phyloP scores from a whole-genome alignment of 352 stramenopile genomes.

The Lagenidium giganteum region DNA sequence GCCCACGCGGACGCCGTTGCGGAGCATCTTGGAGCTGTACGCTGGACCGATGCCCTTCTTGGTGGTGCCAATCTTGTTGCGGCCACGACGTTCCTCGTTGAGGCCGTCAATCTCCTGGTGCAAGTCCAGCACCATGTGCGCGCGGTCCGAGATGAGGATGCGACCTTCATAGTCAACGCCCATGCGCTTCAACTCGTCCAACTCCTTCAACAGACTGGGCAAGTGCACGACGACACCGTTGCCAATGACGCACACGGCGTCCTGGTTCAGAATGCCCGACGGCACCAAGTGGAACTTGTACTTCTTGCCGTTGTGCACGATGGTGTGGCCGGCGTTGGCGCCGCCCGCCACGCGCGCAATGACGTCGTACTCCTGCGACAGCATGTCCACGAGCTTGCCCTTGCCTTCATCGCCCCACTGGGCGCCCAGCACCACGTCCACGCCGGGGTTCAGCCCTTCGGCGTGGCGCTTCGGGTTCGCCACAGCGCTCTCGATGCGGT shows the following conservation, averaged over 20 bases:
- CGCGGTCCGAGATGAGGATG: slow-evolving; percentile 96
- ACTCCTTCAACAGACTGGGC: slow-evolving; percentile 93
- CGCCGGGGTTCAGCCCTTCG: slow-evolving; percentile 58
- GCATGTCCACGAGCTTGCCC: slow-evolving; percentile 97
- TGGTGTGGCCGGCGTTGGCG: slow-evolving; percentile 98
- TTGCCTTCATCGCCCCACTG: slow-evolving; percentile 99
- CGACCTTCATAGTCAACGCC: slow-evolving; percentile 91
- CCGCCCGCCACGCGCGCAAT: slow-evolving; percentile 96
- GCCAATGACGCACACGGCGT: slow-evolving; percentile 95
- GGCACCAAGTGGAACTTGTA: slow-evolving; percentile 99
- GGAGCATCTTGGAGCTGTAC: slow-evolving; percentile 98
- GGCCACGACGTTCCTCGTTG: slow-evolving; percentile 77
- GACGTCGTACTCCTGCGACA: slow-evolving; percentile 94
- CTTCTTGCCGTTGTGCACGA: slow-evolving; percentile 97
- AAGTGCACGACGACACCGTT: slow-evolving; percentile 99
- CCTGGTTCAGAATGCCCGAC: slow-evolving; percentile 96
- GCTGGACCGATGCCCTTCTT: slow-evolving; percentile 98
- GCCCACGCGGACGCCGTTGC: slow-evolving; percentile 96
- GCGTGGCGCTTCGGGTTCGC: slow-evolving; percentile 74
- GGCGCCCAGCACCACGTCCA: slow-evolving; percentile 94
- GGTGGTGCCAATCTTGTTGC: slow-evolving; percentile 99
- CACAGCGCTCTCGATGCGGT: slow-evolving; percentile 82
- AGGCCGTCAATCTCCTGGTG: slow-evolving; percentile 93
- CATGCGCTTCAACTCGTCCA: slow-evolving; percentile 87
- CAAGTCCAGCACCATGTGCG: slow-evolving; percentile 99